Evolutionary conservation across 306 rosid species (phyloP).

Genomic region (Cucurbita argyrosperma): DNA sequence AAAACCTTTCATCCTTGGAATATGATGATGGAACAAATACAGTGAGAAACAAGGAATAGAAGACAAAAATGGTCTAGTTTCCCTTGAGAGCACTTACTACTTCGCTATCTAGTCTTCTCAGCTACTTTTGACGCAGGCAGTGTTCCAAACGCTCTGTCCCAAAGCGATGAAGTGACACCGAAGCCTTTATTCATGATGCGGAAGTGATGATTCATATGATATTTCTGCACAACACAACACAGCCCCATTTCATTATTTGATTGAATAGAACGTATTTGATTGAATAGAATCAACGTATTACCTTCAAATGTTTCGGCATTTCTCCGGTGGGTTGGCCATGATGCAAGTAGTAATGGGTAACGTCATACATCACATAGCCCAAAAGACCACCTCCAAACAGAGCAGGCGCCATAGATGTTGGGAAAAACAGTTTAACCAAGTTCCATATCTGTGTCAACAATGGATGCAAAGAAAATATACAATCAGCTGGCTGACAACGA

Average conservation of each 20-base stretch:
- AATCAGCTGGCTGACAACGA: background rate
- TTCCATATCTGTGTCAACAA: constrained; percentile 67
- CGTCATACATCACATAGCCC: constrained; percentile 90
- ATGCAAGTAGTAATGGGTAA: constrained; percentile 87
- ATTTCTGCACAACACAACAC: constrained; percentile 39
- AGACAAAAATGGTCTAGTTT: constrained; percentile 5
- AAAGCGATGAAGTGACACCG: constrained; percentile 77
- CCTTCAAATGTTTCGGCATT: constrained; percentile 55
- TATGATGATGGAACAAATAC: background rate
- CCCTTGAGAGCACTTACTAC: constrained; percentile 20
- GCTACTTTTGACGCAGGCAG: constrained; percentile 57
- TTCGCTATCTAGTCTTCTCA: constrained; percentile 23
- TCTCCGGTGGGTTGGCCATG: constrained; percentile 68
- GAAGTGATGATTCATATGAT: constrained; percentile 91
- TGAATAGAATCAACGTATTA: background rate
- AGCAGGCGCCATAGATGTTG: constrained; percentile 70
- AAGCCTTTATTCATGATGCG: constrained; percentile 71
- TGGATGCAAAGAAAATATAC: background rate
- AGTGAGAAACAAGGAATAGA: background rate
- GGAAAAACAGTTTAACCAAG: constrained; percentile 43
- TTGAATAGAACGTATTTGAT: background rate
- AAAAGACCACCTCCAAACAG: constrained; percentile 77
- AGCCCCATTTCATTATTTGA: background rate
- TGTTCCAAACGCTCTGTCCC: constrained; percentile 86
- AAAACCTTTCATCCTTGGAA: background rate